Evolutionary conservation across 495 filamentous ascomycete species (phyloP).

Genomic region (Aspergillus biplanus): DNA sequence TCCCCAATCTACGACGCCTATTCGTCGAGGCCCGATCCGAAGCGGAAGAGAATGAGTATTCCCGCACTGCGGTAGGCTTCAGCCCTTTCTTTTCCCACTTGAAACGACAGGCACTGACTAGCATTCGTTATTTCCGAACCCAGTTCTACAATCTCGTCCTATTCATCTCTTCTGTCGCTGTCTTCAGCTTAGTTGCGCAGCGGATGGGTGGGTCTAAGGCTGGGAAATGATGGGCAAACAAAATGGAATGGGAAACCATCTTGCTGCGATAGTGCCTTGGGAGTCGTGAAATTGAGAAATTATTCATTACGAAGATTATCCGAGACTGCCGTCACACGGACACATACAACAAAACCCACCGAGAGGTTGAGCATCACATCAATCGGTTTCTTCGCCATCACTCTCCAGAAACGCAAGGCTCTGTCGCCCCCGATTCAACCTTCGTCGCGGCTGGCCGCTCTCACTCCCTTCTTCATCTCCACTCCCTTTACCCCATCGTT

Average conservation of each 20-base stretch:
- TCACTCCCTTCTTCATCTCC: slow-evolving; percentile 53
- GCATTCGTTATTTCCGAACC: not conserved
- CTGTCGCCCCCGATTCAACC: slow-evolving; percentile 47
- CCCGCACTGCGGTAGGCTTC: slow-evolving; percentile 75
- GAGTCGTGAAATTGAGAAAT: not conserved
- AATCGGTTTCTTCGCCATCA: slow-evolving; percentile 59
- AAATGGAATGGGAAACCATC: not conserved
- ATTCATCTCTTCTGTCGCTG: slow-evolving; percentile 91
- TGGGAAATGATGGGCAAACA: slow-evolving; percentile 32
- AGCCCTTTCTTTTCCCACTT: not conserved
- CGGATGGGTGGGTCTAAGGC: slow-evolving; percentile 57
- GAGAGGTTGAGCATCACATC: slow-evolving; percentile 21
- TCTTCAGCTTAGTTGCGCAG: slow-evolving; percentile 91
- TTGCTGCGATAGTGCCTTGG: not conserved
- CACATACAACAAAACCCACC: not conserved
- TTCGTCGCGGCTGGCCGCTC: slow-evolving; percentile 37
- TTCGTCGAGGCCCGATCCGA: slow-evolving; percentile 96
- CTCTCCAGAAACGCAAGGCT: slow-evolving; percentile 59
- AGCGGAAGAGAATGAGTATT: slow-evolving; percentile 92
- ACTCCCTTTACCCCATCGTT: slow-evolving; percentile 67
- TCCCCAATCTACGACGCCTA: slow-evolving; percentile 92
- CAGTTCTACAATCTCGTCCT: slow-evolving; percentile 98
- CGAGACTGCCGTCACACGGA: not conserved
- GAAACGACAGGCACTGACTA: not conserved
- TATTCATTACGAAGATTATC: slow-evolving; percentile 6